A percentile compares a stretch with the other conserved stretches of the same genome.
Evolutionary conservation across 2,329 filamentous ascomycete genomes (phyloP).

Genomic region (Bipolaris zeicola): DNA sequence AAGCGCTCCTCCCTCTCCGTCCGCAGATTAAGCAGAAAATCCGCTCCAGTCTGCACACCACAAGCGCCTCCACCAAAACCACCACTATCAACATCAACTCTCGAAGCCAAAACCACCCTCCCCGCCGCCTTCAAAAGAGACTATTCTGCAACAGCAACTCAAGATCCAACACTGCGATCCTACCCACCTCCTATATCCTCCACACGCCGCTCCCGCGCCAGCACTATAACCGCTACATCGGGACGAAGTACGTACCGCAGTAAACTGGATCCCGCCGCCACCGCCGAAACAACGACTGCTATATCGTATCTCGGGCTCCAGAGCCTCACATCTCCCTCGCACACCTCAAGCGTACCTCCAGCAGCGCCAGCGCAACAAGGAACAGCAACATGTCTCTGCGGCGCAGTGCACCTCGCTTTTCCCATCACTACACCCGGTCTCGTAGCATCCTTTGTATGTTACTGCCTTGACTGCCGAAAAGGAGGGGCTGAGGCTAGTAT

Average conservation of each 20-base stretch:
- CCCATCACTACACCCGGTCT: constrained; percentile 56
- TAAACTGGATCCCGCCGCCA: neutral
- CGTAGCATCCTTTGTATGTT: constrained; percentile 61
- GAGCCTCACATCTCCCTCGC: too few species aligned
- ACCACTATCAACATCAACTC: neutral
- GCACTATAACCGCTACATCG: too few species aligned
- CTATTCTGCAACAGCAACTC: neutral
- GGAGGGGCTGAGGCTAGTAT: constrained; percentile 65
- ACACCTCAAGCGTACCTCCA: constrained; percentile 12
- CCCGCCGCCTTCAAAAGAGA: neutral
- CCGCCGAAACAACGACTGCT: neutral
- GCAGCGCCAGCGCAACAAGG: constrained; percentile 19
- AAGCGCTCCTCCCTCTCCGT: neutral
- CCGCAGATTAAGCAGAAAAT: neutral
- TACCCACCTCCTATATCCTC: neutral
- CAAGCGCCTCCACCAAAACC: too few species aligned
- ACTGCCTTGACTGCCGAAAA: constrained; percentile 67
- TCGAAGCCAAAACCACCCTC: neutral
- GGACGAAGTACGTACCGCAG: neutral
- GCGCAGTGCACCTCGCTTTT: constrained; percentile 35
- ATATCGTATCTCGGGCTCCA: too few species aligned
- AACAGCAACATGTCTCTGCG: constrained; percentile 41
- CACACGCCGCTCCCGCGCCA: too few species aligned
- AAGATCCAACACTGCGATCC: neutral
- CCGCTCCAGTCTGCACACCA: neutral